A percentile compares a stretch with the other conserved stretches of the same genome.
phyloP scores from a whole-genome alignment of 1,284 basidiomycete species.

The Cryptococcus jaspeensis region DNA sequence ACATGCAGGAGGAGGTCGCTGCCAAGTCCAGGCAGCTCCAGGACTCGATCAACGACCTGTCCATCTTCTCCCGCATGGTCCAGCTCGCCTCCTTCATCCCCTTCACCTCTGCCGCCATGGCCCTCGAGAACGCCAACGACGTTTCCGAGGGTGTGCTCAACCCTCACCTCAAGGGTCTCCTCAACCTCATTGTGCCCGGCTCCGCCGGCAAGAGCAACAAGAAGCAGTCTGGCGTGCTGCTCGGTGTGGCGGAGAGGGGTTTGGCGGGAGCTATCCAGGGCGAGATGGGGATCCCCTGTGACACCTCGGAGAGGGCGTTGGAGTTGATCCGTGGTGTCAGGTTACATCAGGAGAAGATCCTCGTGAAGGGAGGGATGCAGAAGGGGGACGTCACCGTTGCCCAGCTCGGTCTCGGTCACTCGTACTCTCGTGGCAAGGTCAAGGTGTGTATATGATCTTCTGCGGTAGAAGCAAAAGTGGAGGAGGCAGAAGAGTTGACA shows the following conservation, averaged over 20 bases:
- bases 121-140: slow-evolving; percentile 95
- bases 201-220: slow-evolving; percentile 60
- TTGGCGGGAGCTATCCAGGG: slow-evolving; percentile 81
- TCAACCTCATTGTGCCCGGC: slow-evolving; percentile 84
- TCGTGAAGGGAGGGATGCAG: slow-evolving; percentile 65
- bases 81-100: slow-evolving; percentile 87
- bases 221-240: slow-evolving; percentile 64
- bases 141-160: slow-evolving; percentile 94
- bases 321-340: slow-evolving; percentile 94
- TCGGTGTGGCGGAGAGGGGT: slow-evolving; percentile 78
- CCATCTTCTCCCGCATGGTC: slow-evolving; percentile 94
- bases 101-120: slow-evolving; percentile 93
- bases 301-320: slow-evolving; percentile 79
- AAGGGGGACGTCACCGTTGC: slow-evolving; percentile 87
- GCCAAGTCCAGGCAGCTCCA: slow-evolving; percentile 79
- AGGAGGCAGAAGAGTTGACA: not conserved
- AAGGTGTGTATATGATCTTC: slow-evolving; percentile 56
- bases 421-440: slow-evolving; percentile 95
- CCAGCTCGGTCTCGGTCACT: slow-evolving; percentile 95
- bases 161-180: slow-evolving; percentile 78
- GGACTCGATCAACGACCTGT: slow-evolving; percentile 78
- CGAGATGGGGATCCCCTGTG: slow-evolving; percentile 74
- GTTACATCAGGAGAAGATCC: slow-evolving; percentile 84
- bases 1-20: slow-evolving; percentile 86
- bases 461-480: not conserved